These are phyloP conservation scores for Leccinellum albellum DNA, from an alignment of 768 basidiomycete species.

Conservation along the genomic window DNA sequence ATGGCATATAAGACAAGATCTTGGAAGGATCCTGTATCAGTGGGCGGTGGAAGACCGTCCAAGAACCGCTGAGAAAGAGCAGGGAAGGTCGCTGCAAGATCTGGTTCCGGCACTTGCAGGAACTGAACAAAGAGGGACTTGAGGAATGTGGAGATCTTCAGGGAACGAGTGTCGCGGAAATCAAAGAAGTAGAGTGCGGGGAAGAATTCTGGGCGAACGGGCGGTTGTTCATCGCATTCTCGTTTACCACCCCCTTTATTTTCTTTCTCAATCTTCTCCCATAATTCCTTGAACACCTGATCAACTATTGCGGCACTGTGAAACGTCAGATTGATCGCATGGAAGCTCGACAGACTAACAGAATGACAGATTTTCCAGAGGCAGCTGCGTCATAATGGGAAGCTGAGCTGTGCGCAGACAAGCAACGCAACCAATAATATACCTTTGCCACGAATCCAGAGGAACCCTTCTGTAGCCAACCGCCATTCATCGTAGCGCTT, in stretches of 20 bases:
- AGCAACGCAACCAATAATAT: not conserved
- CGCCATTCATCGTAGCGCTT: constrained; percentile 18
- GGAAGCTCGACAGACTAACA: constrained; percentile 9
- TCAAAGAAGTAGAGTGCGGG: constrained; percentile 29
- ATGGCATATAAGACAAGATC: constrained; percentile 22
- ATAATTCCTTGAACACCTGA: constrained; percentile 20
- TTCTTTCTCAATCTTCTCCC: constrained; percentile 21
- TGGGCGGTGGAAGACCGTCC: constrained; percentile 19
- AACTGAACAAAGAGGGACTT: constrained; percentile 27
- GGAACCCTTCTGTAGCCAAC: constrained; percentile 17
- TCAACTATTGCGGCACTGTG: constrained; percentile 24
- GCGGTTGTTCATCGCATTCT: constrained; percentile 14
- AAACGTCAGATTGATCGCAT: constrained; percentile 1
- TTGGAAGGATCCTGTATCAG: constrained; percentile 9
- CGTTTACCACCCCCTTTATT: constrained; percentile 17
- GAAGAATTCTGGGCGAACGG: constrained; percentile 22
- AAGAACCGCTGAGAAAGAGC: constrained; percentile 12
- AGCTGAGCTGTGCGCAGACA: not conserved
- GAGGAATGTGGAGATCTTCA: constrained; percentile 16
- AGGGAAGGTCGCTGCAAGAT: constrained; percentile 21
- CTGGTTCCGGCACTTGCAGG: constrained; percentile 20
- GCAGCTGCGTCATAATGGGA: constrained; percentile 14
- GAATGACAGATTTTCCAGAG: constrained; percentile 23
- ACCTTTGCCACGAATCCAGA: constrained; percentile 27
- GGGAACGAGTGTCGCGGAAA: constrained; percentile 23